A percentile compares a stretch with the other conserved stretches of the same genome.
These are phyloP conservation scores for Aspergillus pseudonomiae DNA, from an alignment of 2,329 filamentous ascomycete genomes.

Conservation along the genomic window DNA sequence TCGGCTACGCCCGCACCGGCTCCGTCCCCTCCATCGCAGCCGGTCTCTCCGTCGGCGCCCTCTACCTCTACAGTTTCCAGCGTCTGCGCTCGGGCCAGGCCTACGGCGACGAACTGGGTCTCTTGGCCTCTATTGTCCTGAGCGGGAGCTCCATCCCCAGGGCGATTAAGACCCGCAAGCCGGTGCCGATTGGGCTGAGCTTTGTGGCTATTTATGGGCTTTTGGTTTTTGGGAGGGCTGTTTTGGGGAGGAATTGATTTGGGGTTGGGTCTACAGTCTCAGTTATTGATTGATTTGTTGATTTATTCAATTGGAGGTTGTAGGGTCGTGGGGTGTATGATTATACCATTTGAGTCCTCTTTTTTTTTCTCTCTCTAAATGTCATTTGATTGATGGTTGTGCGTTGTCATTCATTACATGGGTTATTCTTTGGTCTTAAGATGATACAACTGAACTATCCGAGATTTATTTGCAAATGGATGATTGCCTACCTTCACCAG, in stretches of 20 bases:
- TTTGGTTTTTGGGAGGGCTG: conserved; percentile 76
- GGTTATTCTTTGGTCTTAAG: not conserved
- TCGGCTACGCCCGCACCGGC: conserved; percentile 81
- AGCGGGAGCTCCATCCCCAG: conserved; percentile 83
- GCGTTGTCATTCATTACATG: not conserved
- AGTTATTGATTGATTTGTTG: not conserved
- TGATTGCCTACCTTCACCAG: conserved; percentile 17
- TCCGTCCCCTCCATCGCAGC: conserved; percentile 86
- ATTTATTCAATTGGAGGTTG: not conserved
- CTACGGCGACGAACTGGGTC: conserved; percentile 85
- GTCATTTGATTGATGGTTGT: not conserved
- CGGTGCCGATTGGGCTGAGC: conserved; percentile 78
- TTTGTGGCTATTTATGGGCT: conserved; percentile 78
- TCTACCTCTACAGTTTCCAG: conserved; percentile 79
- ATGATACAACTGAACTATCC: not conserved
- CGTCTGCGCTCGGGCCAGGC: conserved; percentile 74
- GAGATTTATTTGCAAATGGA: conserved; percentile 8
- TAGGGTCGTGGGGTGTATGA: not conserved
- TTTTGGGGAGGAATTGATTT: conserved; percentile 35
- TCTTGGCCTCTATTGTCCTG: conserved; percentile 83
- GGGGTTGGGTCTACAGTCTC: too few relatives aligned
- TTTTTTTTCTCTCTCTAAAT: not conserved
- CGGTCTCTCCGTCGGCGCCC: conserved; percentile 76
- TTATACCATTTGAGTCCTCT: conserved; percentile 11
- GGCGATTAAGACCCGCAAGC: conserved; percentile 81